Evolutionary conservation across 1,284 basidiomycete species (phyloP).

Genomic region (Malassezia japonica): DNA sequence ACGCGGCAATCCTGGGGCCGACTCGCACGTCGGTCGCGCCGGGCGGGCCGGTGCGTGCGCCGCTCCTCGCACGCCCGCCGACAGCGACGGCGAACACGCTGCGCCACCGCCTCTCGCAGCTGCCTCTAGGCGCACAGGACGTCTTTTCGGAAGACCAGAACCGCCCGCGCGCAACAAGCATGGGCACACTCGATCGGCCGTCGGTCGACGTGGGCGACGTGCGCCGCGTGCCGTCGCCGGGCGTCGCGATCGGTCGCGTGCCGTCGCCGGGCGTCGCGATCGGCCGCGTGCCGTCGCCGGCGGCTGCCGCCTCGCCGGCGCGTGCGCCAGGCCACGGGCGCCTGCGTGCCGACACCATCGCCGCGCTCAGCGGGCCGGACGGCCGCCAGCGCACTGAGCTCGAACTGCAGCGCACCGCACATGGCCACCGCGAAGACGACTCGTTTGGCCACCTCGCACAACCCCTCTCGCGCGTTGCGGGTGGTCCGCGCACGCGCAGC

Average conservation of each 20-base stretch:
- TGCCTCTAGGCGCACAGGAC: background rate
- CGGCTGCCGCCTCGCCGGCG: background rate
- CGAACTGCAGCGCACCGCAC: conserved; percentile 23
- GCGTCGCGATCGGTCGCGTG: no score
- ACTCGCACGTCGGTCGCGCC: background rate
- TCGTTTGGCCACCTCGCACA: background rate
- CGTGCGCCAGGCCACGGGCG: conserved; percentile 18
- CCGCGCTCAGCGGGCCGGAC: conserved; percentile 35
- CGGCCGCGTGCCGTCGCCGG: background rate
- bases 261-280: background rate
- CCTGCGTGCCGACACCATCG: conserved; percentile 39
- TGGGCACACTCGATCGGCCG: background rate
- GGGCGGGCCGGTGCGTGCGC: background rate
- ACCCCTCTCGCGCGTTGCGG: background rate
- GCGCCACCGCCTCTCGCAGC: background rate
- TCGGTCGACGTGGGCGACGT: no score
- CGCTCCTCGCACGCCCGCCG: background rate
- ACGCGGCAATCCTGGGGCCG: background rate
- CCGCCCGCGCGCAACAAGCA: conserved; percentile 1
- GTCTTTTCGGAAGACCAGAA: background rate
- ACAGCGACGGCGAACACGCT: background rate
- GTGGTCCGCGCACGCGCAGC: conserved; percentile 14
- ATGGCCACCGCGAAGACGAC: background rate
- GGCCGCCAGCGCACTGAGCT: conserved; percentile 33
- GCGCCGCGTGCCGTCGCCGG: background rate